Base-by-base conservation (phyloP, 257 asterid genomes). In the Oldenlandia corymbosa region DNA sequence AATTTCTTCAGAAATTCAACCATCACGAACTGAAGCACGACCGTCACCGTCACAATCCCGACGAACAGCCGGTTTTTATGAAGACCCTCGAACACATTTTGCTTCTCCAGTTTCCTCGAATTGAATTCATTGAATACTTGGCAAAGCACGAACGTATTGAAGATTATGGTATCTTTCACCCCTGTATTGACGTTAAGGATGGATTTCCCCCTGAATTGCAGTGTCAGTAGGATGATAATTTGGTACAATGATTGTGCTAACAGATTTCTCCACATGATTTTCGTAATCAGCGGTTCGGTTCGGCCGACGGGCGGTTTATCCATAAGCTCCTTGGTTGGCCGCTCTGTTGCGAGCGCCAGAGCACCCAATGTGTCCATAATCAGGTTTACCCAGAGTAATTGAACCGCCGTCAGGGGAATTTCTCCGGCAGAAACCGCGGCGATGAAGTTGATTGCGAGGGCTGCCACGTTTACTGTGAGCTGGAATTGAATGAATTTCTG, bases 401-500 rank as follows among this genome's bases (percentile, higher is more conserved):
- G 70, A 16, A 70, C 75, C 0, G 75, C 39, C 47, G 75, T 63
- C 23, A 70, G 65, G 27, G 75, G 75, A 46, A 71, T 65, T 16
- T 56, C 75, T 18, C 75, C 75, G 0, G 70, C 66, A 2, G 70
- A 56, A 48, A 71, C 61, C 24, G 83, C 80, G 24, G 80, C 72
- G 10, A 70, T 64, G 28, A 78, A 71, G 67, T 78, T 78, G 65
- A 75, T 76, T 18, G 65, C 64, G 21, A 78, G 60, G 4, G 83
- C 80, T 18, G 78, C 83, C 55, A 78, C 72, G 16, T 74, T 75
- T 24, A 78, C 80, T 0, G 83, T 78, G 58, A 78, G 80, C 60
- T 78, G 83, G 50, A 78, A 78, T 53, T 78, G 80, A 34, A 78
- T 76, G 61, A 78, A 78, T 39, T 78, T 78, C 37, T 78, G 78